Percentiles rank a stretch among this genome's conserved stretches.
Evolutionary conservation across 805 yeast species (phyloP).

Genomic region (Yarrowia yakushimensis): DNA sequence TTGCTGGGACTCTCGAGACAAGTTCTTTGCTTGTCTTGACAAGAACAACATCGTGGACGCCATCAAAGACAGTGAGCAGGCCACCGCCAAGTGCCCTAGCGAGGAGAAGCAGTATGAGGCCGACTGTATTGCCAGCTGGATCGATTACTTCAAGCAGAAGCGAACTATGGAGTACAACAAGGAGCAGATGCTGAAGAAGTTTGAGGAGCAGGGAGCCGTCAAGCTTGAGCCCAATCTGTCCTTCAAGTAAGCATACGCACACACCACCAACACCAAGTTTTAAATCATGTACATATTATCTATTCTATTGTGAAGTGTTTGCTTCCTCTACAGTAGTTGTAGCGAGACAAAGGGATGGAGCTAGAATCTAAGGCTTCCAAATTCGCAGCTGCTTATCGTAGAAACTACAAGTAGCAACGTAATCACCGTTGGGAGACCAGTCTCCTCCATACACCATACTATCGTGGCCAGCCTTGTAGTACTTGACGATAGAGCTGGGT

Average conservation of each 20-base stretch:
- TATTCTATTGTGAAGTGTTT: not conserved
- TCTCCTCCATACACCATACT: conserved; percentile 97
- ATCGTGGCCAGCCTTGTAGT: conserved; percentile 62
- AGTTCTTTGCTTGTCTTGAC: conserved; percentile 71
- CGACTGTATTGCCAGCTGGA: conserved; percentile 88
- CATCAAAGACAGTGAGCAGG: conserved; percentile 42
- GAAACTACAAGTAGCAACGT: conserved; percentile 80
- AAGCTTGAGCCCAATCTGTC: conserved; percentile 28
- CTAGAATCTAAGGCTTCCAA: conserved; percentile 47
- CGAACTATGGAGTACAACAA: conserved; percentile 72
- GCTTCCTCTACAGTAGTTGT: not conserved
- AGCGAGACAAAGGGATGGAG: no score
- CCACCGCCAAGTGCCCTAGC: conserved; percentile 54
- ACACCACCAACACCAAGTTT: not conserved
- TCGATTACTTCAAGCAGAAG: conserved; percentile 83
- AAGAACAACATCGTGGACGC: conserved; percentile 66
- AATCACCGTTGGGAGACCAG: conserved; percentile 53
- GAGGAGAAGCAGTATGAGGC: conserved; percentile 58
- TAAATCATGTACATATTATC: conserved; percentile 18
- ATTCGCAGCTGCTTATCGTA: conserved; percentile 79
- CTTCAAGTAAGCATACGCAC: conserved; percentile 28
- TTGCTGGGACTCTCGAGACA: conserved; percentile 91
- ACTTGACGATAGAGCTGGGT: conserved; percentile 37
- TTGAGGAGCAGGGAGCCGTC: conserved; percentile 63
- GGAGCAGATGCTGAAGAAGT: conserved; percentile 62